These are phyloP conservation scores for Tulasnella sp. DNA, from an alignment of 768 basidiomycete genomes.

Conservation along the genomic window DNA sequence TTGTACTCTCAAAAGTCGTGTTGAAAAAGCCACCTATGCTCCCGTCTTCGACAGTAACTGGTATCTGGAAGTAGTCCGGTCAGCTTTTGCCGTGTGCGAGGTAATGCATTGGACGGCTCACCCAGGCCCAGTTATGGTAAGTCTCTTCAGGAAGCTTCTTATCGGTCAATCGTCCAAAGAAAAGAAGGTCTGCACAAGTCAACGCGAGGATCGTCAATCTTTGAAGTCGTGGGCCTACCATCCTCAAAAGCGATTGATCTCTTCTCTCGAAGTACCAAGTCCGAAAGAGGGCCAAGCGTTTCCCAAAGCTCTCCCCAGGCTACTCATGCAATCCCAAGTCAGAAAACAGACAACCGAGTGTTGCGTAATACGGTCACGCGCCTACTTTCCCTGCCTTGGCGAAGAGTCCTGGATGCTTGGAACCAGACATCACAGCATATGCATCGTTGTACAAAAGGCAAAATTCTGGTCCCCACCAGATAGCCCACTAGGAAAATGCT, in stretches of 20 bases:
- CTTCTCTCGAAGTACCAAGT: constrained; percentile 31
- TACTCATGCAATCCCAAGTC: neutral
- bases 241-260: constrained; percentile 32
- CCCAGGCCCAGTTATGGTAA: constrained; percentile 32
- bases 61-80: constrained; percentile 28
- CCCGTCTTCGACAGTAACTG: constrained; percentile 32
- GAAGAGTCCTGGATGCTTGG: constrained; percentile 35
- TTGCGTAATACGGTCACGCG: neutral
- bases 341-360: neutral
- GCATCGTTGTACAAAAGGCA: constrained; percentile 35
- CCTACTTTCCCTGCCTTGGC: constrained; percentile 31
- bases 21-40: constrained; percentile 33
- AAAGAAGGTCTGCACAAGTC: constrained; percentile 31
- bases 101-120: neutral
- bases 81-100: neutral
- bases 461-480: constrained; percentile 34
- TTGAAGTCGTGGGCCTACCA: constrained; percentile 25
- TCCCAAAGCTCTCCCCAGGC: constrained; percentile 37
- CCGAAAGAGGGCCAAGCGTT: constrained; percentile 31
- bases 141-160: constrained; percentile 34
- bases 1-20: constrained; percentile 33
- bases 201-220: neutral
- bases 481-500: constrained; percentile 27
- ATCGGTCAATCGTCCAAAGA: constrained; percentile 33
- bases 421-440: constrained; percentile 34